Conservation (phyloP, 2,329 filamentous ascomycete species). For the Epichloe festucae region DNA sequence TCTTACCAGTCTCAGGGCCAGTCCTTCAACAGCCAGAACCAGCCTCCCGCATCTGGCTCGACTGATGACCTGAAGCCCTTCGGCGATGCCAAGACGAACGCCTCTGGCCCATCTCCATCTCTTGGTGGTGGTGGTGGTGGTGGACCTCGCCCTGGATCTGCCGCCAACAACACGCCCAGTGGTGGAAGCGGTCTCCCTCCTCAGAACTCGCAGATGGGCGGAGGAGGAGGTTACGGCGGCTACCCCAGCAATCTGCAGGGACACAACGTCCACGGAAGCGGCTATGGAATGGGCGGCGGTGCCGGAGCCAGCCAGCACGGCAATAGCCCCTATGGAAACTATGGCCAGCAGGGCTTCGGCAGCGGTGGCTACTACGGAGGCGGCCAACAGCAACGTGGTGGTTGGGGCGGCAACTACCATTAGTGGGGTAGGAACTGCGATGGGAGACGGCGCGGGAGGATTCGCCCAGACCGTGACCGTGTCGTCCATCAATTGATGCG, state of each 20-base stretch:
- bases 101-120: conserved; percentile 42
- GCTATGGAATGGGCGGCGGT: conserved; percentile 41
- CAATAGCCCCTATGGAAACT: conserved; percentile 41
- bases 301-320: conserved; percentile 38
- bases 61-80: conserved; percentile 47
- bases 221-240: conserved; percentile 30
- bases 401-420: conserved; percentile 50
- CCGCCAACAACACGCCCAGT: conserved; percentile 38
- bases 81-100: conserved; percentile 37
- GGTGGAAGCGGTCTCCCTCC: conserved; percentile 41
- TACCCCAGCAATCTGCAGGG: conserved; percentile 43
- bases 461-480: conserved; percentile 5
- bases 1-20: conserved; percentile 44
- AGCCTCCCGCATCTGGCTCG: conserved; percentile 29
- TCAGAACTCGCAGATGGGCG: conserved; percentile 41
- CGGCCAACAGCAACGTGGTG: conserved; percentile 33
- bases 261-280: conserved; percentile 40
- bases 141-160: conserved; percentile 43
- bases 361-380: conserved; percentile 34
- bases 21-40: conserved; percentile 37
- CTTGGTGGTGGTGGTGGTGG: conserved; percentile 26
- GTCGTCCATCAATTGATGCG: not conserved
- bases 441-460: conserved; percentile 10
- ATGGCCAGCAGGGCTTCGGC: conserved; percentile 36
- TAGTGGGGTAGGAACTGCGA: conserved; percentile 24